Percentiles rank a stretch among this genome's conserved stretches.
These are phyloP conservation scores for Pontederia paniculata DNA, from an alignment of 176 grass and related monocot genomes.

Conservation along the genomic window DNA sequence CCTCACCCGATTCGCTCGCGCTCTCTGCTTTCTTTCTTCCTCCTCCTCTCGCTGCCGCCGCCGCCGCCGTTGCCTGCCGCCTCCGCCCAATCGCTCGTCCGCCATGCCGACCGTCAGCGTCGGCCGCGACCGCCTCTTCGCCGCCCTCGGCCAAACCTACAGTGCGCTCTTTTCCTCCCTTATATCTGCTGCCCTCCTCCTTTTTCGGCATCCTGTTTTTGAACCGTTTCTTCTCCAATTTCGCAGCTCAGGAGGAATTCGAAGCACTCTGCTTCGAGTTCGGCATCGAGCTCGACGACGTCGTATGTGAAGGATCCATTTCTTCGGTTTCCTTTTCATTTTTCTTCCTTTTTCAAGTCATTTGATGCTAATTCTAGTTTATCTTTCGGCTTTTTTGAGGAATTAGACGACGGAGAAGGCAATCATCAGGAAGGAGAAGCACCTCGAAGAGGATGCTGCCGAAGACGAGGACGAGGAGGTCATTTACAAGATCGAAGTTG, in stretches of 20 bases:
- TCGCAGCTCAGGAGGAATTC: conserved; percentile 68
- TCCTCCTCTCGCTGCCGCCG: neutral
- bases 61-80: neutral
- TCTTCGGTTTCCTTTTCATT: neutral
- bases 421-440: conserved; percentile 84
- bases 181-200: too few species aligned
- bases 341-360: neutral
- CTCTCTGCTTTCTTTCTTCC: too few species aligned
- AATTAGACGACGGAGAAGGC: conserved; percentile 82
- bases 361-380: neutral
- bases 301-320: conserved; percentile 25
- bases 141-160: conserved; percentile 37
- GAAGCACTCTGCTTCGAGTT: conserved; percentile 82
- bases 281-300: conserved; percentile 97
- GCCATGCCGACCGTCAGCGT: conserved; percentile 61
- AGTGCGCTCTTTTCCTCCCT: conserved; percentile 14
- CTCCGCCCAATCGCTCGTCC: neutral
- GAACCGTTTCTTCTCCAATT: conserved; percentile 2
- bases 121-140: conserved; percentile 57
- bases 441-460: conserved; percentile 43
- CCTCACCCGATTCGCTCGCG: too few species aligned
- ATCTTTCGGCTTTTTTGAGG: neutral
- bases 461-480: conserved; percentile 63
- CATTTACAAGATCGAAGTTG: conserved; percentile 90
- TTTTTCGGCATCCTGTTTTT: conserved; percentile 1